phyloP scores from a whole-genome alignment of 345 rosid genomes.

The Citrus hindsii region DNA sequence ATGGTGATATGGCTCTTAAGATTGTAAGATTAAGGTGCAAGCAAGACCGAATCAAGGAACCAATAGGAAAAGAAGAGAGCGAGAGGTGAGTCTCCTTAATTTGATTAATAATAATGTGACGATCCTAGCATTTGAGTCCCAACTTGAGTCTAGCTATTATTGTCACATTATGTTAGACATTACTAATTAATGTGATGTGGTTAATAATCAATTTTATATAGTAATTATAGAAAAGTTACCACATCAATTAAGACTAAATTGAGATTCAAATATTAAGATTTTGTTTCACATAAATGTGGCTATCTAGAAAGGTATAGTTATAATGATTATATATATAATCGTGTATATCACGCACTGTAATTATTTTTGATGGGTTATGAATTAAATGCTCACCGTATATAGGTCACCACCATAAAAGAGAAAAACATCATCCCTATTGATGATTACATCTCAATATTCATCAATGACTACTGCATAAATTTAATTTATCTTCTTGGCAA shows the following conservation, averaged over 20 bases:
- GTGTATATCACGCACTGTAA: conserved; percentile 32
- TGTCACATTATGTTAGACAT: too few relatives aligned
- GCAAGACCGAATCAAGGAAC: background rate
- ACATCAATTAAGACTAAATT: too few relatives aligned
- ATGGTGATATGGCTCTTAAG: background rate
- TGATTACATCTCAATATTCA: conserved; percentile 1
- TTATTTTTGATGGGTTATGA: background rate
- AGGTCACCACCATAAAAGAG: background rate
- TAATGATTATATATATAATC: conserved; percentile 8
- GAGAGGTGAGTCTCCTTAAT: background rate
- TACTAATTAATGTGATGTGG: too few relatives aligned
- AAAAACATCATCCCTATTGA: conserved; percentile 4
- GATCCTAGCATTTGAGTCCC: rapidly evolving
- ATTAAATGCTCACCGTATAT: background rate
- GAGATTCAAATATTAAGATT: background rate
- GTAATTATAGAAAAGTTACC: too few relatives aligned
- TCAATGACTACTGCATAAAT: background rate
- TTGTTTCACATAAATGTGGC: background rate
- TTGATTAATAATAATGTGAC: too few relatives aligned
- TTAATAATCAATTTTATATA: too few relatives aligned
- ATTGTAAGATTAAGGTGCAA: background rate
- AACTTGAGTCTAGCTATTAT: too few relatives aligned
- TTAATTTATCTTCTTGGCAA: background rate
- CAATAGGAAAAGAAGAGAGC: background rate
- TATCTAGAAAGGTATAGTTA: conserved; percentile 4